phyloP scores from a whole-genome alignment of 805 yeast genomes.

The Yamadazyma akitaensis region DNA sequence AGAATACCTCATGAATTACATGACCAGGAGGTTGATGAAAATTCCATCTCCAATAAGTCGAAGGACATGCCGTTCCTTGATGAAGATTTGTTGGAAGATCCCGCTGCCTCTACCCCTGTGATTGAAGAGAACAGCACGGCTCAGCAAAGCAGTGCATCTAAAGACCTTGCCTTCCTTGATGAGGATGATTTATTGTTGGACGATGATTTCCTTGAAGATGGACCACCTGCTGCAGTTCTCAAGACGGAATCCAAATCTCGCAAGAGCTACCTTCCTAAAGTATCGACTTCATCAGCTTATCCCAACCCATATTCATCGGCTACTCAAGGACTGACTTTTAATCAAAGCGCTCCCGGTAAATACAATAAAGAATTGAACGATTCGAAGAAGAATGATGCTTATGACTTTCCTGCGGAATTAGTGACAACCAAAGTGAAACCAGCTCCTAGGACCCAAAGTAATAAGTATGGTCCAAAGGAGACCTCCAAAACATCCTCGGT shows the following conservation, averaged over 20 bases:
- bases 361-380: constrained; percentile 28
- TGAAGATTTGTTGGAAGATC: constrained; percentile 5
- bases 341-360: not conserved
- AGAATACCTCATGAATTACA: not conserved
- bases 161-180: constrained; percentile 38
- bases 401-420: constrained; percentile 65
- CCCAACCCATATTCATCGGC: not conserved
- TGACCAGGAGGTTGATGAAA: not conserved
- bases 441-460: constrained; percentile 27
- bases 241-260: not conserved
- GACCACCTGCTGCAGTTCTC: constrained; percentile 3
- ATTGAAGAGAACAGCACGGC: not conserved
- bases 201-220: constrained; percentile 7
- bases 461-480: constrained; percentile 10
- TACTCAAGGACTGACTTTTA: not conserved
- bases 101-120: not conserved
- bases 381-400: constrained; percentile 69
- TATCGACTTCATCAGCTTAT: not conserved
- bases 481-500: not conserved
- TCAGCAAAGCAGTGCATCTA: constrained; percentile 6
- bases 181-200: constrained; percentile 7
- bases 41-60: not conserved
- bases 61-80: constrained; percentile 39
- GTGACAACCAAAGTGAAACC: constrained; percentile 37
- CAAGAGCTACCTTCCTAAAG: constrained; percentile 1